A percentile compares a stretch with the other conserved stretches of the same genome.
Conservation (phyloP, 345 rosid genomes). For the Raphanus raphanistrum region DNA sequence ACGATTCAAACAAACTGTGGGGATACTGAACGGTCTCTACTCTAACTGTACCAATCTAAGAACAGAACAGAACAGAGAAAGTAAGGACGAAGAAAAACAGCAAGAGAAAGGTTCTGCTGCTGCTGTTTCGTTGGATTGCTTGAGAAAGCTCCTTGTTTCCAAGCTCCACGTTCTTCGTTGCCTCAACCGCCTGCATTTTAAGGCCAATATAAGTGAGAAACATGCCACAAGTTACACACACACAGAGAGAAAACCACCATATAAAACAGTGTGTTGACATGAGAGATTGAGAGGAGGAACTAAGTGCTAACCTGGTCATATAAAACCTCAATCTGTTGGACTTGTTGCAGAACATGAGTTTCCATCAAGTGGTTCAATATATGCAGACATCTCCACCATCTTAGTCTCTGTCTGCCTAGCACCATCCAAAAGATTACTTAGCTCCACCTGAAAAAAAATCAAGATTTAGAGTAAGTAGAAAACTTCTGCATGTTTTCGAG, state of each 20-base stretch:
- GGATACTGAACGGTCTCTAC: conserved; percentile 9
- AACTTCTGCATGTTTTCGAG: no score
- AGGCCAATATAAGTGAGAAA: conserved; percentile 10
- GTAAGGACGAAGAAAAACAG: conserved; percentile 83
- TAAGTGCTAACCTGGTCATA: no score
- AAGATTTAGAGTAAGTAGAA: no score
- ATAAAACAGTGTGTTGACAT: neutral
- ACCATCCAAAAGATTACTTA: no score
- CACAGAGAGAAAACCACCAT: neutral
- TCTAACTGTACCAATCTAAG: conserved; percentile 80
- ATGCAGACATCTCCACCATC: no score
- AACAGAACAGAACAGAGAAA: conserved; percentile 87
- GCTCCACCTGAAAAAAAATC: no score
- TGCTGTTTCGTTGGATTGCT: conserved; percentile 76
- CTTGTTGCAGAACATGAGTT: no score
- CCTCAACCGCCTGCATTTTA: conserved; percentile 74
- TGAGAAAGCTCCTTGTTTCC: conserved; percentile 85
- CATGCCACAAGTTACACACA: neutral
- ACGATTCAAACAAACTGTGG: conserved; percentile 23
- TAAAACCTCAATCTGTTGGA: no score
- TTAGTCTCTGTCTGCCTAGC: no score
- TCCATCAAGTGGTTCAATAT: no score
- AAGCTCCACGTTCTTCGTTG: conserved; percentile 79
- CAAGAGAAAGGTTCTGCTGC: conserved; percentile 88
- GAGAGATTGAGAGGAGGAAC: no score